These are phyloP conservation scores for Martensiomyces pterosporus DNA, from an alignment of 192 early-diverging fungal species.

Conservation along the genomic window DNA sequence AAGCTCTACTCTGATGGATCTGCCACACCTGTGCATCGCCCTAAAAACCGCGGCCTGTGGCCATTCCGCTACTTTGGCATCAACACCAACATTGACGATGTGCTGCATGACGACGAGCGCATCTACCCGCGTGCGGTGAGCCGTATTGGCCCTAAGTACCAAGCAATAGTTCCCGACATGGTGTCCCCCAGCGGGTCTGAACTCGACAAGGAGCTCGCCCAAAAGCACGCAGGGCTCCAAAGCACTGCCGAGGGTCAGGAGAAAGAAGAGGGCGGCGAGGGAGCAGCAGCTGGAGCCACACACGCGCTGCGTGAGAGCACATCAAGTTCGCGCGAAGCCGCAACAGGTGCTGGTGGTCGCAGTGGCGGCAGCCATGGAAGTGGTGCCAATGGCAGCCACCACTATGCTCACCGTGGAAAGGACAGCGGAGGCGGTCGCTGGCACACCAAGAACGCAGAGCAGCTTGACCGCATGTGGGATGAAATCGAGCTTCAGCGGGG, in stretches of 20 bases:
- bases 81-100: constrained; percentile 68
- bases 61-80: constrained; percentile 89
- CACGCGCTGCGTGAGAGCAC: too few species aligned
- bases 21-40: constrained; percentile 28
- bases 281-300: too few species aligned
- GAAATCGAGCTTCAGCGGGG: constrained; percentile 41
- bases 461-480: constrained; percentile 43
- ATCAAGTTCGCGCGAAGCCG: too few species aligned
- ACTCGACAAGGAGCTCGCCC: constrained; percentile 25
- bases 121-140: constrained; percentile 74
- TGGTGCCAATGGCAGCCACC: too few species aligned
- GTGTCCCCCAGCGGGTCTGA: constrained; percentile 34
- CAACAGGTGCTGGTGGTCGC: too few species aligned
- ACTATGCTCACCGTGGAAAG: constrained; percentile 7
- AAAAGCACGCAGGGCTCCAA: neutral
- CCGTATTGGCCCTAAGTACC: constrained; percentile 78
- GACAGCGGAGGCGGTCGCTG: constrained; percentile 29
- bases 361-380: neutral
- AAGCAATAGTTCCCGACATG: constrained; percentile 66
- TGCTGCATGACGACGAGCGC: constrained; percentile 67
- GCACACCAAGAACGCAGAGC: constrained; percentile 43
- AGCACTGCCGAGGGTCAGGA: too few species aligned
- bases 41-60: constrained; percentile 61
- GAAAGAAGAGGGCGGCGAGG: too few species aligned
- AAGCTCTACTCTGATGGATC: constrained; percentile 3